A percentile compares a stretch with the other conserved stretches of the same genome.
Evolutionary conservation across 345 rosid genomes (phyloP).

Genomic region (Durio zibethinus): DNA sequence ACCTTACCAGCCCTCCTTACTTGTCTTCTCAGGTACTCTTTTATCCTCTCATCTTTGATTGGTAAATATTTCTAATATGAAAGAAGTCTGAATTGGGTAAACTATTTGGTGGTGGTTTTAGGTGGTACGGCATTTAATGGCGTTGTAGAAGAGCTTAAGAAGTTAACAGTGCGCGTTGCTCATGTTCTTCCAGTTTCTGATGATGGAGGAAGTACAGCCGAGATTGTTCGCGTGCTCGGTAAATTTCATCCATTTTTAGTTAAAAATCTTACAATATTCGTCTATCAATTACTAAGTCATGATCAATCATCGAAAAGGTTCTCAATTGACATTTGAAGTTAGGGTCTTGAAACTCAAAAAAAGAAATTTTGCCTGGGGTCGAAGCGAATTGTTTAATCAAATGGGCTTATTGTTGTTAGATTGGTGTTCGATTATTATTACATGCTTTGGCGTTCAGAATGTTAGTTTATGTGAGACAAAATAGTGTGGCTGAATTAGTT

Average conservation of each 20-base stretch:
- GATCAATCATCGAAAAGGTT: not conserved
- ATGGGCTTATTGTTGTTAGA: not conserved
- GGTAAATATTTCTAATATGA: not conserved
- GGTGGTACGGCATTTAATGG: conserved; percentile 98
- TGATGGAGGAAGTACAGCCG: conserved; percentile 84
- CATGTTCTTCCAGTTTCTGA: conserved; percentile 96
- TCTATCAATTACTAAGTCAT: not conserved
- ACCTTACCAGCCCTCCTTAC: conserved; percentile 57
- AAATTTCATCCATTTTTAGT: not conserved
- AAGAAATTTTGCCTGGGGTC: not conserved
- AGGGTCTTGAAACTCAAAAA: not conserved
- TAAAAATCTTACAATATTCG: not conserved
- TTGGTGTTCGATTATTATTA: not conserved
- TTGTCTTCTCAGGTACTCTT: conserved; percentile 67
- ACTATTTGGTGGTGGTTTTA: conserved; percentile 15
- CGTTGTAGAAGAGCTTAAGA: conserved; percentile 88
- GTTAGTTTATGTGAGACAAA: not conserved
- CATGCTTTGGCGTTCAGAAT: not conserved
- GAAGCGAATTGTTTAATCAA: not conserved
- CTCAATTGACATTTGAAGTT: not conserved
- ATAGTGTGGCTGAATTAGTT: not conserved
- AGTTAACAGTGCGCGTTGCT: conserved; percentile 71
- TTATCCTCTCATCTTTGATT: not conserved
- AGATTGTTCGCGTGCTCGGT: conserved; percentile 96
- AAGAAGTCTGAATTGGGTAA: not conserved